A percentile compares a stretch with the other conserved stretches of the same genome.
phyloP scores from a whole-genome alignment of 2,329 filamentous ascomycete species.

The Alternaria arborescens region DNA sequence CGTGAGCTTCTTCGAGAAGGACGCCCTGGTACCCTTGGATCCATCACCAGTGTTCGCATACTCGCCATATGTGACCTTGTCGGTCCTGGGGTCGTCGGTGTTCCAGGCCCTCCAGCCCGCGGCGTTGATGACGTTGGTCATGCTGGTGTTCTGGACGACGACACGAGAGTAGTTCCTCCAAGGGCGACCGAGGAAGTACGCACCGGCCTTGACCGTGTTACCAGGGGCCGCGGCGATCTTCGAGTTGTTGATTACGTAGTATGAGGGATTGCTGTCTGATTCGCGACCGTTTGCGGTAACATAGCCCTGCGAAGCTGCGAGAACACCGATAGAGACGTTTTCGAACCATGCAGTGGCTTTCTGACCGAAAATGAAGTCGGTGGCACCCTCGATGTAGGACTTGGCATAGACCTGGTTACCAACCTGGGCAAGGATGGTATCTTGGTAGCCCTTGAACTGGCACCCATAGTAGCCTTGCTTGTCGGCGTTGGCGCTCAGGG shows the following conservation, averaged over 20 bases:
- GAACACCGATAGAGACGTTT: constrained; percentile 58
- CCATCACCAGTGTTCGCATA: constrained; percentile 68
- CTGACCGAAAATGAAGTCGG: constrained; percentile 69
- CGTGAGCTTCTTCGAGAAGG: constrained; percentile 55
- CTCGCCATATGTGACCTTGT: constrained; percentile 65
- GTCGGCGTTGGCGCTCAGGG: constrained; percentile 60
- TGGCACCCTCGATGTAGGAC: constrained; percentile 65
- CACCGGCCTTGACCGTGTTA: constrained; percentile 50
- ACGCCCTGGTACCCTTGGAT: constrained; percentile 62
- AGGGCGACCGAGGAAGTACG: constrained; percentile 62
- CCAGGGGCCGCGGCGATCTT: constrained; percentile 55
- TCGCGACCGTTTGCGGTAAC: constrained; percentile 49
- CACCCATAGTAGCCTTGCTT: constrained; percentile 67
- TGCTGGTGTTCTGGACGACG: constrained; percentile 60
- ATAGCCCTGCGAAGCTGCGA: constrained; percentile 53
- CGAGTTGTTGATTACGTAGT: constrained; percentile 66
- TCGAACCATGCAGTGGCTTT: constrained; percentile 63
- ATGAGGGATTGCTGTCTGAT: constrained; percentile 49
- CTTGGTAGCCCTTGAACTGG: constrained; percentile 65
- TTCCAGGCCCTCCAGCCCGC: constrained; percentile 69
- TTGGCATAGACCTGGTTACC: constrained; percentile 66
- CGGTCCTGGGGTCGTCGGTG: constrained; percentile 57
- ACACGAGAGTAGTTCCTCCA: constrained; percentile 63
- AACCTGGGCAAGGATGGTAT: constrained; percentile 57
- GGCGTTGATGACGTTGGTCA: constrained; percentile 66